Evolutionary conservation across 148 eudicot species (phyloP).

Genomic region (Rhododendron simsii): DNA sequence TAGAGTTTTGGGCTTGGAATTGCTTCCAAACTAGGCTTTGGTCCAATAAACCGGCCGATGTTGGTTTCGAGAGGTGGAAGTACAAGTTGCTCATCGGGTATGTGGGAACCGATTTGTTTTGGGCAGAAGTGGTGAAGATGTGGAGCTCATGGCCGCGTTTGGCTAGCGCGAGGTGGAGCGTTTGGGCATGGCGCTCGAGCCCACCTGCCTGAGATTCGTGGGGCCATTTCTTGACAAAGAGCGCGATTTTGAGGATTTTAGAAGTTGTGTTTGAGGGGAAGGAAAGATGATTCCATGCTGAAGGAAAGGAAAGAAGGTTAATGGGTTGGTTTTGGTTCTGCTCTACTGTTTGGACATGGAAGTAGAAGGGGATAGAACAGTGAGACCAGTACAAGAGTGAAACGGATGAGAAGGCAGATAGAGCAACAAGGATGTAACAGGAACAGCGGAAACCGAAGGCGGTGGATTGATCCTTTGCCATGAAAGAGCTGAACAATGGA

Average conservation of each 20-base stretch:
- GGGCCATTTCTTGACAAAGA: slow-evolving; percentile 58
- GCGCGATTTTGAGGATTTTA: slow-evolving; percentile 40
- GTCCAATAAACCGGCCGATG: slow-evolving; percentile 36
- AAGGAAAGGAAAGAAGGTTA: slow-evolving; percentile 30
- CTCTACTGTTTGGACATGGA: neutral
- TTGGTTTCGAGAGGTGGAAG: slow-evolving; percentile 42
- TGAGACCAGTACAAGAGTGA: slow-evolving; percentile 35
- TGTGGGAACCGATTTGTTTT: slow-evolving; percentile 24
- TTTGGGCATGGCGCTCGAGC: slow-evolving; percentile 48
- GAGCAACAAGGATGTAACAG: slow-evolving; percentile 24
- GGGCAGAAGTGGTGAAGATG: slow-evolving; percentile 38
- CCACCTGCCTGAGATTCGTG: slow-evolving; percentile 35
- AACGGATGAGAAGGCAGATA: slow-evolving; percentile 30
- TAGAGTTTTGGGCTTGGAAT: slow-evolving; percentile 33
- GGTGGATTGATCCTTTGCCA: slow-evolving; percentile 14
- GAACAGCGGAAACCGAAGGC: slow-evolving; percentile 19
- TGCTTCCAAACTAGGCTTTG: slow-evolving; percentile 43
- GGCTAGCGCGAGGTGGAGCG: slow-evolving; percentile 45
- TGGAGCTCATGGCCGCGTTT: slow-evolving; percentile 50
- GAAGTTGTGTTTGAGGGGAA: slow-evolving; percentile 31
- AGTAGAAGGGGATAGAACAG: slow-evolving; percentile 15
- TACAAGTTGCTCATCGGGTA: slow-evolving; percentile 24
- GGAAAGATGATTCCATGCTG: slow-evolving; percentile 40
- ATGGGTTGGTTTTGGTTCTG: slow-evolving; percentile 1
- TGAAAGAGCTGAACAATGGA: slow-evolving; percentile 6